Evolutionary conservation across 371 early-diverging fungal genomes (phyloP), one percentile per base, ranked within the genome.

Genomic region (Mucor irregularis): DNA sequence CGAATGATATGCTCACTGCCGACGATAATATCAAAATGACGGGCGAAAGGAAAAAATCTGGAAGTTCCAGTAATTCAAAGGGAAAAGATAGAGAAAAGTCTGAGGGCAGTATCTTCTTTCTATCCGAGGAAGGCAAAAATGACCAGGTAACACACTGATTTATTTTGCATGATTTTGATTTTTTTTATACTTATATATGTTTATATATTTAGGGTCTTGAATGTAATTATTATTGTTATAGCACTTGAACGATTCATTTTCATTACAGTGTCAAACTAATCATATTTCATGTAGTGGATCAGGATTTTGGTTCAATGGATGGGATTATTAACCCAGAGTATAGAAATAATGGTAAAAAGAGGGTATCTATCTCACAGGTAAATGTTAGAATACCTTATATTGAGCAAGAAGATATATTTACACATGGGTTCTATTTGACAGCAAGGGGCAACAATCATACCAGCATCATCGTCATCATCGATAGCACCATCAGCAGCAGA

Each of bases 281-380:
- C n/a, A n/a, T n/a, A 5, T 37, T 49, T 35, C 34, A 26, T 28
- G 43, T 29, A 68, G 71, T 76, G 33, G 71, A 81, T 47, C 67
- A 74, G 53, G 67, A 76, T 48, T 69, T 76, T 48, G 61, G 61
- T 31, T 61, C 68, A 22, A 73, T 82, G 75, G 74, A 82, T 35
- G 82, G 75, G 10, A 82, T 78, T 11, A 57, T 76, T 16, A 76
- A 77, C n/a, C 53, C 66, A 22, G 72, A 71, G 10, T 60, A 70
- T 45, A 43, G 50, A 37, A 31, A 47, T 17, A 25, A 40, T 24
- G 34, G 6, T 4, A 26, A 39, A 28, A 29, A 35, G 26, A 53
- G 56, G 10, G 26, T 42, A 25, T 51, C 52, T 4, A 14, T 53
- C 6, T 42, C 64, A 13, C 47, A 58, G 47, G 58, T 56, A 45